Conservation (phyloP, 2,329 filamentous ascomycete genomes). For the Penicillium aurantiogriseum region DNA sequence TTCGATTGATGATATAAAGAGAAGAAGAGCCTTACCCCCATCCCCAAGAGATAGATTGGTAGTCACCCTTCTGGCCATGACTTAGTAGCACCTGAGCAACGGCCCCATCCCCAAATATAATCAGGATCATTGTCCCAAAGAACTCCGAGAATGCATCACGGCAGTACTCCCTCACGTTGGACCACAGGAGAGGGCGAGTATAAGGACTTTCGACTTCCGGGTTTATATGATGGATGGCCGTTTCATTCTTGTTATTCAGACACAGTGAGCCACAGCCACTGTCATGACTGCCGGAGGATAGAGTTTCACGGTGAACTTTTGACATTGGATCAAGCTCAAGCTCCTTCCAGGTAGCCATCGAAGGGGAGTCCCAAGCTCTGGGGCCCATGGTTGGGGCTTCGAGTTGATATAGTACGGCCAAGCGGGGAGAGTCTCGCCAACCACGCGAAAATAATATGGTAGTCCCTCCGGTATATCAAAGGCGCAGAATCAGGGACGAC, state of each 20-base stretch:
- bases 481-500: constrained; percentile 2
- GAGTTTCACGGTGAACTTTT: constrained; percentile 16
- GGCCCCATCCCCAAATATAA: constrained; percentile 69
- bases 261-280: constrained; percentile 21
- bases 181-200: constrained; percentile 49
- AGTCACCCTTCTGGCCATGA: constrained; percentile 43
- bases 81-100: constrained; percentile 68
- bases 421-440: not conserved
- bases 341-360: constrained; percentile 13
- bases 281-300: constrained; percentile 12
- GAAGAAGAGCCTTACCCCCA: constrained; percentile 41
- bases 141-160: constrained; percentile 66
- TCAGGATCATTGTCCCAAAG: constrained; percentile 65
- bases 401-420: constrained; percentile 8
- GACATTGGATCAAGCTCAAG: constrained; percentile 16
- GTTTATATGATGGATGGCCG: constrained; percentile 17
- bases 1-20: not conserved
- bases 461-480: constrained; percentile 18
- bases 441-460: not conserved
- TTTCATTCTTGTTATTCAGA: constrained; percentile 17
- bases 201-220: constrained; percentile 6
- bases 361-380: not conserved
- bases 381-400: not conserved
- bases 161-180: constrained; percentile 50
- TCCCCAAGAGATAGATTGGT: constrained; percentile 55